These are phyloP conservation scores for Lachnellula willkommii DNA, from an alignment of 2,329 filamentous ascomycete genomes.

Conservation along the genomic window DNA sequence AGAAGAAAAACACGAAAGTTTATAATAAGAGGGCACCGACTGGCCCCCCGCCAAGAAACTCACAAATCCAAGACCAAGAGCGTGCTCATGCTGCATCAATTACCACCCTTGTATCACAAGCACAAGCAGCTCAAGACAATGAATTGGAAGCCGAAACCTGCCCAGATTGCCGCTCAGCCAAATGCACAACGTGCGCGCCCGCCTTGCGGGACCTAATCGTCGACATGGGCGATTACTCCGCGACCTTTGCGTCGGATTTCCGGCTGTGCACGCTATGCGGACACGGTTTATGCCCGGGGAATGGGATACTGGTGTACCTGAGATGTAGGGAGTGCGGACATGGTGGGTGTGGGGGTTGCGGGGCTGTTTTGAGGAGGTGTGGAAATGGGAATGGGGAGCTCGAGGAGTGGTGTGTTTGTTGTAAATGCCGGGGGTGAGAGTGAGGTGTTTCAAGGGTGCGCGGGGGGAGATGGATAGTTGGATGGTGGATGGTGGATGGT, in stretches of 20 bases:
- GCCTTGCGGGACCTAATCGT: background rate
- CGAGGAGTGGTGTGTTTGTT: background rate
- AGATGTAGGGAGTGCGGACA: background rate
- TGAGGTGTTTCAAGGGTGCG: too few species aligned
- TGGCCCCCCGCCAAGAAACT: background rate
- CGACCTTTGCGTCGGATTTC: conserved; percentile 1
- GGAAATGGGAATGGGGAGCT: background rate
- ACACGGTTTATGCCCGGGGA: background rate
- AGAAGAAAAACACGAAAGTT: background rate
- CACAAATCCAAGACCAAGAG: background rate
- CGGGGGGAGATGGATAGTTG: too few species aligned
- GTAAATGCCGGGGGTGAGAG: background rate
- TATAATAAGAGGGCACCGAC: too few species aligned
- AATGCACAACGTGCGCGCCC: background rate
- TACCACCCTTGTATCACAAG: background rate
- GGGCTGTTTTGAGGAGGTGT: background rate
- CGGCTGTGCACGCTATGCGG: background rate
- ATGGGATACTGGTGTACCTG: background rate
- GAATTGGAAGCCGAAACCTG: background rate
- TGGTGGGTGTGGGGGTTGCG: background rate
- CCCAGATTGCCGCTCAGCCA: background rate
- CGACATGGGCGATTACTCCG: conserved; percentile 2
- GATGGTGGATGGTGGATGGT: too few species aligned
- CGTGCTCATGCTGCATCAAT: background rate
- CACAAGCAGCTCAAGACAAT: background rate